Evolutionary conservation across 2,329 filamentous ascomycete species (phyloP), one percentile per base, ranked within the genome.

Genomic region (Pseudocercospora musae): DNA sequence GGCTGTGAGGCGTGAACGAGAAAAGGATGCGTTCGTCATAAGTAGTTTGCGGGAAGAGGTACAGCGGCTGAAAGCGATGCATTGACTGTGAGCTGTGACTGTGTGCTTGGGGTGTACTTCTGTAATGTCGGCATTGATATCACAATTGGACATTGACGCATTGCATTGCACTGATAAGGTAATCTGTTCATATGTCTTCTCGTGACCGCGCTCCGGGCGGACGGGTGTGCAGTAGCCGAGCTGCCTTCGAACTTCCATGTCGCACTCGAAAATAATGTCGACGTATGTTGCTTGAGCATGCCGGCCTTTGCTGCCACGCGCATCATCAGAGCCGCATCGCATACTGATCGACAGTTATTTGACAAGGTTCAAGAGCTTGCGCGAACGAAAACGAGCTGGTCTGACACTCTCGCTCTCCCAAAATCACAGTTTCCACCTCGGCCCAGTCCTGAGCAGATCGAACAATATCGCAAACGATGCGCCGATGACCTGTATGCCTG

Each of bases 401-500:
- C 68, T 25, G 67, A 75, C 44, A 81, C 80, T 15, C 76, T 83
- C 57, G 76, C 78, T 40, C 76, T 83, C 13, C 81, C 81, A 2
- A 78, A 76, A 71, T 81, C 80, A n/a, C 72, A 70, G 25, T 81
- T 83, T 62, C 81, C 81, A 29, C 76, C 80, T 3, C 79, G 81
- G 25, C 78, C 80, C 3, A 65, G 73, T 64, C 52, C 68, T 4
- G 68, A 70, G 27, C 74, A 81, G 27, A 80, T 82, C 58, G 78
- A 80, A 13, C 75, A 79, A 66, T 88, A 95, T 77, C 84, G 96
- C 52, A 83, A 85, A 72, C 83, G 86, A 85, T 95, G 89, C 77
- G 89, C 92, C 77, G 91, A 96, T 79, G 88, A 93, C 57, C 84
- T 97, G 13, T 99, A 98, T 79, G 80, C 85, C 72, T 97, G 93